Conservation (phyloP, 257 asterid species). For the Capsicum baccatum region DNA sequence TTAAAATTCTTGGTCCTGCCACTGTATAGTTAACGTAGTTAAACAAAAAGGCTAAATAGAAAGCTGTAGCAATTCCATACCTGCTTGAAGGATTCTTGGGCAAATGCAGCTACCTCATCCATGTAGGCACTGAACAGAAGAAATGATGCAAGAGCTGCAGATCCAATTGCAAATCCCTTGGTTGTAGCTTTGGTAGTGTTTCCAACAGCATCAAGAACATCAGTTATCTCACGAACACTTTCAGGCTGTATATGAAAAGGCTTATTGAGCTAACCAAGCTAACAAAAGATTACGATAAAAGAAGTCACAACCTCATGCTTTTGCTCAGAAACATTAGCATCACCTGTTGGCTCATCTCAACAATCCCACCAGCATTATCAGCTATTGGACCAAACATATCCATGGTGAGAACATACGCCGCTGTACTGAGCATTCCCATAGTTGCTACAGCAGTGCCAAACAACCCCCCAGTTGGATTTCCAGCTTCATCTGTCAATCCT, state of each 20-base stretch:
- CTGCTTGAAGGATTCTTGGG: constrained; percentile 75
- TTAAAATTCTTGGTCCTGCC: neutral
- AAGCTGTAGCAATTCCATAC: constrained; percentile 38
- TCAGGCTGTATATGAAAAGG: constrained; percentile 71
- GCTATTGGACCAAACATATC: constrained; percentile 99
- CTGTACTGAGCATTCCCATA: constrained; percentile 99
- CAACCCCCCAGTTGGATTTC: constrained; percentile 96
- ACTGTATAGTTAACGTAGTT: neutral
- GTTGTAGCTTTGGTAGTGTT: constrained; percentile 99
- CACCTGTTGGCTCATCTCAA: constrained; percentile 99
- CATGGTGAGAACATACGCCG: constrained; percentile 98
- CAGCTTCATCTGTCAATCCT: constrained; percentile 90
- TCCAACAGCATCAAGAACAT: constrained; percentile 97
- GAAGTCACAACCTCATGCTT: neutral
- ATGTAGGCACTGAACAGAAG: constrained; percentile 98
- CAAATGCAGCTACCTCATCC: constrained; percentile 96
- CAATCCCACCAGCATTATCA: constrained; percentile 99
- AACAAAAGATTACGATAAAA: neutral
- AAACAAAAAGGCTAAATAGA: constrained; percentile 8
- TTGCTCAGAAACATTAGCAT: constrained; percentile 30
- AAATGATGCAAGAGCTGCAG: constrained; percentile 98
- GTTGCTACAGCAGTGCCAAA: constrained; percentile 99
- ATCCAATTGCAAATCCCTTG: constrained; percentile 99
- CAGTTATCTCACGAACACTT: constrained; percentile 96
- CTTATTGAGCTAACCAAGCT: constrained; percentile 9